phyloP scores from a whole-genome alignment of 129 eudicot genomes.

The Lonicera japonica region DNA sequence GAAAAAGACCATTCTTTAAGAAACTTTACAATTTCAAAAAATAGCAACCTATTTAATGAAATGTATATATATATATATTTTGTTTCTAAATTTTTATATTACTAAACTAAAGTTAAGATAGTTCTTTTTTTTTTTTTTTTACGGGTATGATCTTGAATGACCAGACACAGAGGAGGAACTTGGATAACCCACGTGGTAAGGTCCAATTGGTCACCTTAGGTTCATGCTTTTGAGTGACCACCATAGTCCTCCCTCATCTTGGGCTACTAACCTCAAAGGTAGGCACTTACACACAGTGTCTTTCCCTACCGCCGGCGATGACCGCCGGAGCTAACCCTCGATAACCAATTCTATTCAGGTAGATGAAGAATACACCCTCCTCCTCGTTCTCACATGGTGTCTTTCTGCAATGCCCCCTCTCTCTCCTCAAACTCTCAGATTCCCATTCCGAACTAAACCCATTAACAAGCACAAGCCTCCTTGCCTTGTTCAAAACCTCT shows the following conservation, averaged over 20 bases:
- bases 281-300: background rate
- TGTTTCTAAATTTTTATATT: too few species aligned
- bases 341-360: background rate
- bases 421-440: background rate
- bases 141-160: too few species aligned
- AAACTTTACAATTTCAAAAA: too few species aligned
- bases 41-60: too few species aligned
- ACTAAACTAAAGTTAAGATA: too few species aligned
- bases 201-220: background rate
- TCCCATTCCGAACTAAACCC: conserved; percentile 3
- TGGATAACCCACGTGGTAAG: background rate
- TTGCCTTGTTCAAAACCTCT: conserved; percentile 41
- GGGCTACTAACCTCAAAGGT: background rate
- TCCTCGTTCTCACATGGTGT: conserved; percentile 23
- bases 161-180: too few species aligned
- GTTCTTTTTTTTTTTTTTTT: too few species aligned
- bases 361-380: conserved; percentile 6
- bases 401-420: conserved; percentile 36
- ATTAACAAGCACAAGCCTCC: conserved; percentile 21
- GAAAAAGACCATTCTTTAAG: too few species aligned
- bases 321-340: conserved; percentile 5
- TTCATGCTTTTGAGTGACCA: background rate
- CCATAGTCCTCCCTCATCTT: background rate
- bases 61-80: too few species aligned
- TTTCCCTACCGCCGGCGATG: conserved; percentile 4